phyloP scores from a whole-genome alignment of 2,329 filamentous ascomycete genomes.

The Cercospora sesami region DNA sequence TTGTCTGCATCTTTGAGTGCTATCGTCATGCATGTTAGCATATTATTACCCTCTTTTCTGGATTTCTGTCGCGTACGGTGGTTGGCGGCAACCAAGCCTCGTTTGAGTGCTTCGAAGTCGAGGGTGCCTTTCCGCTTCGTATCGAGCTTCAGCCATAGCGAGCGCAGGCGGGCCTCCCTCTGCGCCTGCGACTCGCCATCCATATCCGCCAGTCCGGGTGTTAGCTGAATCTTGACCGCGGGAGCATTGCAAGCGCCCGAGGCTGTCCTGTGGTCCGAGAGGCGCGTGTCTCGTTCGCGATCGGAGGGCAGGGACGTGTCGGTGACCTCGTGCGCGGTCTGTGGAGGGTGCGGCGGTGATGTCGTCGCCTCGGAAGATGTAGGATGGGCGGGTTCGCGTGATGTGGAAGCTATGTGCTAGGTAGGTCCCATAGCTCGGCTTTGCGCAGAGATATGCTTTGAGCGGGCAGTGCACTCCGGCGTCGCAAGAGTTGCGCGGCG shows the following conservation, averaged over 20 bases:
- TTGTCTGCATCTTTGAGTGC: slow-evolving; percentile 88
- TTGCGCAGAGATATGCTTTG: not conserved
- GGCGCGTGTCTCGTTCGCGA: not conserved
- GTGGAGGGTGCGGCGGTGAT: not conserved
- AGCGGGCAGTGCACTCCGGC: not conserved
- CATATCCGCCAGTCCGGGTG: slow-evolving; percentile 48
- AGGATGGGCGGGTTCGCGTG: slow-evolving; percentile 3
- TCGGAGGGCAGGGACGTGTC: not conserved
- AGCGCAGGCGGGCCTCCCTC: slow-evolving; percentile 77
- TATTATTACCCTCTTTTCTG: not conserved
- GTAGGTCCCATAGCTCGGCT: slow-evolving; percentile 5
- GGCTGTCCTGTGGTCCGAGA: not conserved
- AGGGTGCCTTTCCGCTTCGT: slow-evolving; percentile 73
- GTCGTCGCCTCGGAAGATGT: not conserved
- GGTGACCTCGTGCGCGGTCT: not conserved
- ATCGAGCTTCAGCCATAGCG: slow-evolving; percentile 82
- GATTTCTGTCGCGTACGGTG: slow-evolving; percentile 65
- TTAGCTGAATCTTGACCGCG: slow-evolving; percentile 21
- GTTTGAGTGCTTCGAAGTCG: slow-evolving; percentile 80
- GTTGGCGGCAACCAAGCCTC: slow-evolving; percentile 82
- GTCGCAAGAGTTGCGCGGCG: not conserved
- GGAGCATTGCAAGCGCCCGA: slow-evolving; percentile 11
- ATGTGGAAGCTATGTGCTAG: slow-evolving; percentile 5
- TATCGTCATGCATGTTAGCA: slow-evolving; percentile 37
- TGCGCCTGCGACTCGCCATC: slow-evolving; percentile 74